Evolutionary conservation across 345 rosid genomes (phyloP), one percentile per base, ranked within the genome.

Genomic region (Arabis alpina): DNA sequence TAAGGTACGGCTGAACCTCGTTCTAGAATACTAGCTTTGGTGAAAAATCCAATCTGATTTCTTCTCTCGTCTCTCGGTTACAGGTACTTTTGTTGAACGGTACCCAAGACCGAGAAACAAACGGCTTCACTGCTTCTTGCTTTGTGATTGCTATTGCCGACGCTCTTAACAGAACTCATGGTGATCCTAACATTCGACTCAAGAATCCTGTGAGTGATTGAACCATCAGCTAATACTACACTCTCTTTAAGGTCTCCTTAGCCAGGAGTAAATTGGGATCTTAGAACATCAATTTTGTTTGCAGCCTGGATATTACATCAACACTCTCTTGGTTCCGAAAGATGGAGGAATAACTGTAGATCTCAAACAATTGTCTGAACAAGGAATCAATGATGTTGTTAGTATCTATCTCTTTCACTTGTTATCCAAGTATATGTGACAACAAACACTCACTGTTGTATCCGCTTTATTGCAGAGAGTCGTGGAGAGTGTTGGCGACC

Each of bases 11-110:
- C 8, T 13, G 65, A 56, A 64, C 36, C 71, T 51, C 5, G 9
- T 54, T 8, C 65, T 39, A 45, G 57, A 55, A 72, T 25, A 55
- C 36, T 32, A 64, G 13, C 40, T 36, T 8, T 39, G 9, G 4
- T 44, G 27, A 19, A 8, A 37, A 11, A 6, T 4, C 6, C n/a
- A 14, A 8, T 56, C 51, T 64, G 25, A 64, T 47, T 49, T 62
- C 19, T 60, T 1, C 1, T 19, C 23, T 39, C n/a, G n/a, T n/a
- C 41, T 34, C 28, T n/a, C 3, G 13, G 34, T 63, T 24, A 25
- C 63, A 90, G 94, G 94, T 93, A 3, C 90, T 90, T 54, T 64
- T 93, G 64, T 68, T 93, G 84, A 90, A 93, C 53, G 88, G 98
- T 66, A 77, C 83, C 0, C 86, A 78, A 80, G 98, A 93, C 83